Evolutionary conservation across 148 eudicot genomes (phyloP).

Genomic region (Fagopyrum tataricum): DNA sequence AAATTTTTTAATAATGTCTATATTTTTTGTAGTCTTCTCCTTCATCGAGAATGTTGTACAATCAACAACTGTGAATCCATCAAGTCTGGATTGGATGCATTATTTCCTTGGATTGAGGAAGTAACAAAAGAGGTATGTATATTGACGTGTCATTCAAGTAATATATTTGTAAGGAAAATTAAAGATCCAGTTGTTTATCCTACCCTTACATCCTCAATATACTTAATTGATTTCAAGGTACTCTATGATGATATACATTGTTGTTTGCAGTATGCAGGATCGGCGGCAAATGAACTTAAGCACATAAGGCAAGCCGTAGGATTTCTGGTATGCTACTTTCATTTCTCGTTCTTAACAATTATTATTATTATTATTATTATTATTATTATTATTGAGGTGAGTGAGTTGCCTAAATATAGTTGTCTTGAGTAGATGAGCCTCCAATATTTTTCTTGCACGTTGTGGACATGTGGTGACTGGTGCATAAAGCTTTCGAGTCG

Average conservation of each 20-base stretch:
- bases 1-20: not conserved
- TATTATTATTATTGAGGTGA: too few species aligned
- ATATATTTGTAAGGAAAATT: too few species aligned
- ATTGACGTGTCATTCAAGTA: not conserved
- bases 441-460: too few species aligned
- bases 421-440: too few species aligned
- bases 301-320: constrained; percentile 74
- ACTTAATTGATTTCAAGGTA: too few species aligned
- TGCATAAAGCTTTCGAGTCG: too few species aligned
- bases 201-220: too few species aligned
- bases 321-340: constrained; percentile 56
- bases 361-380: too few species aligned
- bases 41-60: constrained; percentile 71
- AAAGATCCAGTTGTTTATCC: too few species aligned
- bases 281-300: constrained; percentile 83
- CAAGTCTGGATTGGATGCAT: constrained; percentile 58
- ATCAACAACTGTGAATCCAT: constrained; percentile 62
- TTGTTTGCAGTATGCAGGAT: constrained; percentile 57
- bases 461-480: too few species aligned
- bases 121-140: constrained; percentile 60
- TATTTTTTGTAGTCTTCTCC: constrained; percentile 47
- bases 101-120: constrained; percentile 70
- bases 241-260: not conserved
- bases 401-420: too few species aligned
- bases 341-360: too few species aligned